Base-by-base conservation (phyloP, 2,329 filamentous ascomycete species). In the Aurifilum marmelostoma region DNA sequence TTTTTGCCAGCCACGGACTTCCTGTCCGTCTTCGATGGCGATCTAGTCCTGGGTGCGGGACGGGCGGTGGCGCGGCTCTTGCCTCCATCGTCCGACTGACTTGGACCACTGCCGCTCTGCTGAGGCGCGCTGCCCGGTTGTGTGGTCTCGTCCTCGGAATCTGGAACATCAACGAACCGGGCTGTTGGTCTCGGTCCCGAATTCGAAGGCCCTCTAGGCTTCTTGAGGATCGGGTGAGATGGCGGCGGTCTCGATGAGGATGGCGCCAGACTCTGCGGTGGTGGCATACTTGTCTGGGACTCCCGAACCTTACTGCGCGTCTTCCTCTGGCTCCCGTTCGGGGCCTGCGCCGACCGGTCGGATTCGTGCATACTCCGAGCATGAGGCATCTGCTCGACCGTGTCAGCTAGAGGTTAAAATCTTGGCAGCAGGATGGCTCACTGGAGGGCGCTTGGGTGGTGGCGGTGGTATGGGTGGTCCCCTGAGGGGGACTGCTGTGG, bases 161-260 rank as follows among this genome's bases (percentile, higher is more conserved):
- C 81, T 41, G 83, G 82, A 1, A 87, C 87, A 21, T 85, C 86
- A 9, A 84, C 83, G 73, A 89, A 89, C n/a, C 87, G 84, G 66
- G 87, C 87, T 11, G 86, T 89, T n/a, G 86, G 87, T 27, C 85
- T 82, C 16, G 85, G 83, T 6, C 85, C 85, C 21, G 82, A 83
- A 27, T 80, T 77, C 39, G 86, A 86, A 68, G 85, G 85, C 18
- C 83, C 84, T 73, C 85, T 82, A 59, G 83, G 79, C 76, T 89
- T 89, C 75, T 89, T 89, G 69, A 89, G 75, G 66, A 89, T 90
- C 0, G 88, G 87, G 72, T 87, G 86, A 3, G 82, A 75, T 47
- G 83, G 84, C 5, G 83, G 81, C 9, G 83, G 81, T 67, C 82
- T 82, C 18, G 82, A 80, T 12, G 84, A 83, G 14, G 83, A 83